Conservation (phyloP, 1,284 basidiomycete species). For the Malassezia sp. region DNA sequence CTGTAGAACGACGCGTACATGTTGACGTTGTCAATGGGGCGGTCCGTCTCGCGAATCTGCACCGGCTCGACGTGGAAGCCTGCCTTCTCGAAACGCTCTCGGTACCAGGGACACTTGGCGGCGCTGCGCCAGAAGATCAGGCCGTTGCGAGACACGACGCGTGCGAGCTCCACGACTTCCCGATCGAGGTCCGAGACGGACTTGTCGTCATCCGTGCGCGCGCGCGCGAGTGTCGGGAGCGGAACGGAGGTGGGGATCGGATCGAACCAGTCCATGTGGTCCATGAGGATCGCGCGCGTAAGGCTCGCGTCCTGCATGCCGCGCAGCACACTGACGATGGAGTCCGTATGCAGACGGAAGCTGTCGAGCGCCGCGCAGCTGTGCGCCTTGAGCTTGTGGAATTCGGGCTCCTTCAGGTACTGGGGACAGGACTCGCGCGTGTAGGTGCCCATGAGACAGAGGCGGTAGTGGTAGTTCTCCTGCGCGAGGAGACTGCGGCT, state of each 20-base stretch:
- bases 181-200: conserved; percentile 53
- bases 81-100: conserved; percentile 53
- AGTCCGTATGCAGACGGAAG: conserved; percentile 67
- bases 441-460: conserved; percentile 57
- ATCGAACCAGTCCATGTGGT: conserved; percentile 65
- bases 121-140: conserved; percentile 63
- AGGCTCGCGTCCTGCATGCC: conserved; percentile 35
- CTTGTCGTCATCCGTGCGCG: conserved; percentile 47
- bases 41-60: conserved; percentile 42
- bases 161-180: conserved; percentile 57
- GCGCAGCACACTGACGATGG: conserved; percentile 58
- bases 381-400: conserved; percentile 54
- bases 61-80: conserved; percentile 43
- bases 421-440: conserved; percentile 60
- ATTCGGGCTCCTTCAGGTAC: conserved; percentile 62
- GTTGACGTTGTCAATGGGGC: conserved; percentile 57
- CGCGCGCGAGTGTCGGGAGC: conserved; percentile 44
- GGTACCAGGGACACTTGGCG: conserved; percentile 64
- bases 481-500: conserved; percentile 31
- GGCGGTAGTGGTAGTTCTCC: conserved; percentile 47
- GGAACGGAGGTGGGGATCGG: conserved; percentile 51
- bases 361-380: conserved; percentile 52
- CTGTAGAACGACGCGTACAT: conserved; percentile 52
- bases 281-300: conserved; percentile 58
- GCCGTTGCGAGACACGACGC: conserved; percentile 57